These are phyloP conservation scores for Oryza glaberrima DNA, from an alignment of 176 grass and related monocot species.

Conservation along the genomic window DNA sequence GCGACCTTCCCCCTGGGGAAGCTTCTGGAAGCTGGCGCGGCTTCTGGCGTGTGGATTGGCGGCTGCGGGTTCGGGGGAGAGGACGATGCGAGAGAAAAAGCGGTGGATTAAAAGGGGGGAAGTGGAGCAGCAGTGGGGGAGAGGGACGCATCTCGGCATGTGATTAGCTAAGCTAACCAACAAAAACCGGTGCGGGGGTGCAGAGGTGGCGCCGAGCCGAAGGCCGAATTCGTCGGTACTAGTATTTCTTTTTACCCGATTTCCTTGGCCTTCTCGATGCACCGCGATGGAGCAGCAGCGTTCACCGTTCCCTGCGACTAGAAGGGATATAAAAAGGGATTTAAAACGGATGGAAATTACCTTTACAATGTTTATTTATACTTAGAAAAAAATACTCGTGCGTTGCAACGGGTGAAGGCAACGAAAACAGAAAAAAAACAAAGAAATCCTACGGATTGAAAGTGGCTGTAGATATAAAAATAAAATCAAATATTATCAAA, in stretches of 20 bases:
- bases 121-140: not conserved
- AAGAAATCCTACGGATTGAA: too few species aligned
- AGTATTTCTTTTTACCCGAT: too few species aligned
- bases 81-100: constrained; percentile 13
- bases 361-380: too few species aligned
- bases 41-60: not conserved
- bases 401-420: too few species aligned
- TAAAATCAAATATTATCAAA: too few species aligned
- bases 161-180: constrained; percentile 35
- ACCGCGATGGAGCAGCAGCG: not conserved
- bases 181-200: constrained; percentile 9
- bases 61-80: not conserved
- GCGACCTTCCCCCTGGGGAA: constrained; percentile 18
- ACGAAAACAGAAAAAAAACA: too few species aligned
- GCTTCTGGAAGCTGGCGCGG: constrained; percentile 25
- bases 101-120: constrained; percentile 20
- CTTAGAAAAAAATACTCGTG: too few species aligned
- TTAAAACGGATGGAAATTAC: too few species aligned
- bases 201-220: constrained; percentile 24
- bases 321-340: too few species aligned
- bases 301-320: too few species aligned
- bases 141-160: constrained; percentile 39
- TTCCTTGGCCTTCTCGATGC: not conserved
- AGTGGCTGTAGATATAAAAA: too few species aligned
- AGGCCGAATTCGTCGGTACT: not conserved